Conservation (phyloP, 2,329 filamentous ascomycete genomes). For the Diaporthe amygdali region DNA sequence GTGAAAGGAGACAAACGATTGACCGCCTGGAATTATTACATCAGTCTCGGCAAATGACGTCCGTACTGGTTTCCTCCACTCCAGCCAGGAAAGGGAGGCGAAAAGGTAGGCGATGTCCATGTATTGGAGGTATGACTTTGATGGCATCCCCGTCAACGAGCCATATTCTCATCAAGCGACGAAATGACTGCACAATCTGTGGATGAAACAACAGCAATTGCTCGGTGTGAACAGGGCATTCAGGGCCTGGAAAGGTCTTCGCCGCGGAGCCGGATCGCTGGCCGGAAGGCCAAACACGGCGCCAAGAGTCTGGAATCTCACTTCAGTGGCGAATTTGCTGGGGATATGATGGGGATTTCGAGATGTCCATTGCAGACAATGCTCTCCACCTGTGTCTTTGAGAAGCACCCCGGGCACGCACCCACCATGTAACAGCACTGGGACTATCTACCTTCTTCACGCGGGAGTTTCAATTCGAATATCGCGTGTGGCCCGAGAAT, state of each 20-base stretch:
- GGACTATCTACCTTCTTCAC: not conserved
- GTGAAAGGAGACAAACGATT: not conserved
- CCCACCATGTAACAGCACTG: not conserved
- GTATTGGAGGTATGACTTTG: not conserved
- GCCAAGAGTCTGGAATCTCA: not conserved
- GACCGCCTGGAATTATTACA: not conserved
- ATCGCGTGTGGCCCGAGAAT: not conserved
- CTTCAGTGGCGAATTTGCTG: not conserved
- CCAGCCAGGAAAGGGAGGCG: not conserved
- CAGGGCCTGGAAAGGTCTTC: not conserved
- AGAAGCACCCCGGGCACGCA: not conserved
- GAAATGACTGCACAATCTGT: not conserved
- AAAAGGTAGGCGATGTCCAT: not conserved
- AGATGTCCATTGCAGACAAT: not conserved
- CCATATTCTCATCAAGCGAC: not conserved
- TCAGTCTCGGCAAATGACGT: not conserved
- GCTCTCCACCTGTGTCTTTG: not conserved
- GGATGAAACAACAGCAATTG: not conserved
- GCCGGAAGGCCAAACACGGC: not conserved
- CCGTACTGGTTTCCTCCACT: not conserved
- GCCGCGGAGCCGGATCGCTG: constrained; percentile 8
- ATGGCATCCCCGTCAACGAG: not conserved
- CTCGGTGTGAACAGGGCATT: not conserved
- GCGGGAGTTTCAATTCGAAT: not conserved
- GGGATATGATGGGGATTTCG: not conserved